phyloP scores from a whole-genome alignment of 2,329 filamentous ascomycete species.

The Fusarium hostae region DNA sequence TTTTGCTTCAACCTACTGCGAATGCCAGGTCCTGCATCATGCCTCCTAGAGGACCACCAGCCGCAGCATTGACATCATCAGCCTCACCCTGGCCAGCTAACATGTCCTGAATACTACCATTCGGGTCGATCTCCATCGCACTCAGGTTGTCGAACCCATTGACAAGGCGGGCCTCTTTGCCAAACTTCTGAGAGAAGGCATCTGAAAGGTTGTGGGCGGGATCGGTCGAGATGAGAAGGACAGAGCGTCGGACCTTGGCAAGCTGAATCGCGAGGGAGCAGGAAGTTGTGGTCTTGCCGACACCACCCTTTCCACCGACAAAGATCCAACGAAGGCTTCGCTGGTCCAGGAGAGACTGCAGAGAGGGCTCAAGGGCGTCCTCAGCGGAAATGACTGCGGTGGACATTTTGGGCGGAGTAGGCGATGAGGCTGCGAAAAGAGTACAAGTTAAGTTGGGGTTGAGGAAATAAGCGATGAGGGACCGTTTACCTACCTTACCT shows the following conservation, averaged over 20 bases:
- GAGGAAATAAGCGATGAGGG: neutral
- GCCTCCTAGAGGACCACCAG: slow-evolving; percentile 76
- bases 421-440: neutral
- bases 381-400: slow-evolving; percentile 60
- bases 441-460: neutral
- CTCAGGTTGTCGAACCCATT: slow-evolving; percentile 93
- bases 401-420: slow-evolving; percentile 49
- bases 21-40: slow-evolving; percentile 99
- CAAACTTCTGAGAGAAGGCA: slow-evolving; percentile 98
- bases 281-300: slow-evolving; percentile 99
- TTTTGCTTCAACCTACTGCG: slow-evolving; percentile 68
- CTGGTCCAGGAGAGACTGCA: slow-evolving; percentile 95
- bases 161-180: slow-evolving; percentile 94
- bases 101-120: slow-evolving; percentile 96
- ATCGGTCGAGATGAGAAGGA: slow-evolving; percentile 97
- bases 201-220: slow-evolving; percentile 98
- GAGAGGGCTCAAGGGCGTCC: slow-evolving; percentile 87
- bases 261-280: slow-evolving; percentile 99
- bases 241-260: slow-evolving; percentile 91
- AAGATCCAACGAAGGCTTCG: slow-evolving; percentile 98
- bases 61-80: slow-evolving; percentile 72
- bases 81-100: slow-evolving; percentile 82
- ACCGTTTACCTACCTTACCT: neutral
- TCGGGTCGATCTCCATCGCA: slow-evolving; percentile 99
- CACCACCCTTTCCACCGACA: slow-evolving; percentile 96